Evolutionary conservation across 2,329 filamentous ascomycete genomes (phyloP).

Genomic region (Aspergillus versicolor): DNA sequence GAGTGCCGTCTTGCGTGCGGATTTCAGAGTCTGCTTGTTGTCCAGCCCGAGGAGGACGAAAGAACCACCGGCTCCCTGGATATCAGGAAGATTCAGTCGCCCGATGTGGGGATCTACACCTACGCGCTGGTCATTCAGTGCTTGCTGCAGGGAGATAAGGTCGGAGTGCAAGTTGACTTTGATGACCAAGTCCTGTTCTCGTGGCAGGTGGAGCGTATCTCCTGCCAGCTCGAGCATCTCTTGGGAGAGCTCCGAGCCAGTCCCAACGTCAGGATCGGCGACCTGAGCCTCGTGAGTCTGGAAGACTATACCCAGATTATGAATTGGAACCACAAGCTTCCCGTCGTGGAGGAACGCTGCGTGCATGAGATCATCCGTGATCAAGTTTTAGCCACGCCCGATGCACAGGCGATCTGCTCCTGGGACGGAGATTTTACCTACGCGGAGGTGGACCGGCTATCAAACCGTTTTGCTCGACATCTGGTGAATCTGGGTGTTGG

Average conservation of each 20-base stretch:
- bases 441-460: neutral
- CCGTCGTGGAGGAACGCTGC: neutral
- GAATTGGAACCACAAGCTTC: neutral
- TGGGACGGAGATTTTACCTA: constrained; percentile 7
- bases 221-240: neutral
- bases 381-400: neutral
- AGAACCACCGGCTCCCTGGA: constrained; percentile 17
- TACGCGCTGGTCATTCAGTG: neutral
- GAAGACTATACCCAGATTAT: neutral
- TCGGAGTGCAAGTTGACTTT: neutral
- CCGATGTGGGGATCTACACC: neutral
- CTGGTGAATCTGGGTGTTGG: neutral
- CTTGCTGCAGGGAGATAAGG: neutral
- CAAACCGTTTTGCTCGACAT: neutral
- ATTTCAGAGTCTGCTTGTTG: constrained; percentile 42
- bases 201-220: neutral
- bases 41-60: constrained; percentile 25
- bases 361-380: neutral
- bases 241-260: neutral
- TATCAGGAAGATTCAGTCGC: neutral
- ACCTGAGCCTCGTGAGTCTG: neutral
- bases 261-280: neutral
- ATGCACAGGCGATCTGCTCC: neutral
- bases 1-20: constrained; percentile 31
- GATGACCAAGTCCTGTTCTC: neutral